Evolutionary conservation across 2,329 filamentous ascomycete species (phyloP).

Genomic region (Neofusicoccum sp.): DNA sequence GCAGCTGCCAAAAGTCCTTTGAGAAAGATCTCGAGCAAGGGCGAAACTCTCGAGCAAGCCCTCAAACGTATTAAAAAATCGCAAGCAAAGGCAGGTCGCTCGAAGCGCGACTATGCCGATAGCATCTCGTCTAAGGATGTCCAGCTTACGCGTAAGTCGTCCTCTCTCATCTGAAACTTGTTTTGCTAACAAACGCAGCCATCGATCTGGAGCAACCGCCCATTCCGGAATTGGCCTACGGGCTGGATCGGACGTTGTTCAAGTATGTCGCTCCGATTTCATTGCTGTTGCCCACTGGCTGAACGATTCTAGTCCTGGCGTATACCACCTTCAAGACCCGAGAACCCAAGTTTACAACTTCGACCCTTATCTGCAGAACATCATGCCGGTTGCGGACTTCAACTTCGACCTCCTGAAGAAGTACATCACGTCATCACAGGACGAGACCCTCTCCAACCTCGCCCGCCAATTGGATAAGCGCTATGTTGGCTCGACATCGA

Average conservation of each 20-base stretch:
- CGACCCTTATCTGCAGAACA: conserved; percentile 85
- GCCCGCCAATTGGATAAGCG: conserved; percentile 67
- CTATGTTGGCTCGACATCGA: conserved; percentile 93
- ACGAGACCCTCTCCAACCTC: conserved; percentile 66
- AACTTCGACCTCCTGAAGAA: conserved; percentile 82
- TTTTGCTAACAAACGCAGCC: conserved; percentile 31
- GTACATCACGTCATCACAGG: conserved; percentile 90
- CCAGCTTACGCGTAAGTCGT: conserved; percentile 13
- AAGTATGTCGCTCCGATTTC: conserved; percentile 53
- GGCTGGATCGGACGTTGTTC: conserved; percentile 87
- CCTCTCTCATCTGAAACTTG: not conserved
- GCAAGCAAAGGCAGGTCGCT: not conserved
- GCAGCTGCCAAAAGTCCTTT: not conserved
- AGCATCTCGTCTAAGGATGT: conserved; percentile 7
- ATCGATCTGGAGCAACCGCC: conserved; percentile 48
- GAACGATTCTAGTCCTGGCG: conserved; percentile 58
- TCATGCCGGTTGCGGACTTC: conserved; percentile 92
- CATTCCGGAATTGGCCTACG: conserved; percentile 67
- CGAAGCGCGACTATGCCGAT: not conserved
- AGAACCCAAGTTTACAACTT: conserved; percentile 92
- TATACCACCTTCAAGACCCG: conserved; percentile 87
- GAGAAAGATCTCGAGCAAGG: not conserved
- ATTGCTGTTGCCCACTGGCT: not conserved
- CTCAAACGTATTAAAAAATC: not conserved
- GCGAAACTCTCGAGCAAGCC: not conserved